Evolutionary conservation across 2,329 filamentous ascomycete genomes (phyloP).

Genomic region (Neofusicoccum laricinum): DNA sequence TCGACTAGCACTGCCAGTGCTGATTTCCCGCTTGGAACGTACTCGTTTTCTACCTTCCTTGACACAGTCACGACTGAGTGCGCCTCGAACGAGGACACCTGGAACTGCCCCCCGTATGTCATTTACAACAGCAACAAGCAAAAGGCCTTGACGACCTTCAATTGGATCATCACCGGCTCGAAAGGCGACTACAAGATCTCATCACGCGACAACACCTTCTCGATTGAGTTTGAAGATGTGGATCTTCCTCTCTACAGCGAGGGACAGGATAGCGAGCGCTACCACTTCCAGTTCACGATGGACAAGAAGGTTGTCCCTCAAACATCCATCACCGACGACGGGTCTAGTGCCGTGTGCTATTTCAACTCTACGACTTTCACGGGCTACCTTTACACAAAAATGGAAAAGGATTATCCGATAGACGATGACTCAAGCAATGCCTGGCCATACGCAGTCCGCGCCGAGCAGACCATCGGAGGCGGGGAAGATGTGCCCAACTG

Average conservation of each 20-base stretch:
- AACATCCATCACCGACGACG: constrained; percentile 42
- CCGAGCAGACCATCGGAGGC: constrained; percentile 51
- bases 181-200: constrained; percentile 50
- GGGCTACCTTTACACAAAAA: constrained; percentile 60
- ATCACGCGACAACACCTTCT: constrained; percentile 55
- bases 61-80: constrained; percentile 54
- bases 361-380: constrained; percentile 57
- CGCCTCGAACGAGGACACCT: constrained; percentile 57
- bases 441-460: constrained; percentile 61
- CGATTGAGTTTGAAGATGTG: constrained; percentile 54
- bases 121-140: constrained; percentile 45
- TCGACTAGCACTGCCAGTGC: constrained; percentile 22
- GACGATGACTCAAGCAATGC: constrained; percentile 22
- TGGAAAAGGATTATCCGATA: constrained; percentile 39
- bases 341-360: constrained; percentile 53
- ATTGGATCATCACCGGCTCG: constrained; percentile 57
- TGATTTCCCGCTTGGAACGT: constrained; percentile 62
- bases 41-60: constrained; percentile 59
- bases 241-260: constrained; percentile 50
- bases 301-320: constrained; percentile 54
- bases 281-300: constrained; percentile 55
- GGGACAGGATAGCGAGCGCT: constrained; percentile 52
- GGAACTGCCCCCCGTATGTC: constrained; percentile 60
- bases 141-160: constrained; percentile 52
- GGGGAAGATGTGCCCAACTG: constrained; percentile 55